Percentiles rank a stretch among this genome's conserved stretches.
Conservation (phyloP, 2,329 filamentous ascomycete species). For the Chaetomiaceae sp. region DNA sequence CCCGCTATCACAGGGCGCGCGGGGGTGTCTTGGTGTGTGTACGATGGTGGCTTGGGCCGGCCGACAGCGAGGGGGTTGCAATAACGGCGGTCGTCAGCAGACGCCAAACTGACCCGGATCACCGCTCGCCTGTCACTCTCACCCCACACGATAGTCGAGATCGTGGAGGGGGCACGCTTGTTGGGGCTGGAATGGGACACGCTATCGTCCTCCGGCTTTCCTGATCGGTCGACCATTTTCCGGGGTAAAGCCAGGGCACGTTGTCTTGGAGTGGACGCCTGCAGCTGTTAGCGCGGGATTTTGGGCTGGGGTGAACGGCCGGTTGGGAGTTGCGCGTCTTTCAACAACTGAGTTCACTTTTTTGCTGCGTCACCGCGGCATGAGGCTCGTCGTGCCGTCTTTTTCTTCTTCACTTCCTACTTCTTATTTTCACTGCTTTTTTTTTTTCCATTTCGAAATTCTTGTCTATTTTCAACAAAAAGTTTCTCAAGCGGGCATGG, state of each 20-base stretch:
- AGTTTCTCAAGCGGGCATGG: conserved; percentile 12
- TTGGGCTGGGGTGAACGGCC: neutral
- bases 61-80: too few species aligned
- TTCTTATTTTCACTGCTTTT: neutral
- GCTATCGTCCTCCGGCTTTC: conserved; percentile 7
- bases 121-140: neutral
- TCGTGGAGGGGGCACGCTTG: conserved; percentile 1
- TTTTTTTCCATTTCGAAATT: neutral
- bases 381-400: neutral
- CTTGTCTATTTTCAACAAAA: conserved; percentile 7
- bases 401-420: neutral
- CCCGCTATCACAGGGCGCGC: neutral
- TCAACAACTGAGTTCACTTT: neutral
- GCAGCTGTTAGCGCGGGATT: conserved; percentile 8
- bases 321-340: neutral
- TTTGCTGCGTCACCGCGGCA: neutral
- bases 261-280: neutral
- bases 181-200: too few species aligned
- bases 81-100: conserved; percentile 6
- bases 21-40: neutral
- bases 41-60: too few species aligned
- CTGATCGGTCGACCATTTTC: conserved; percentile 12
- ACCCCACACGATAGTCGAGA: conserved; percentile 13
- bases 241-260: conserved; percentile 1
- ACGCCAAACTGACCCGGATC: neutral